Evolutionary conservation across 208 protist genomes (phyloP).

Genomic region (Trypanosoma platydactyli): DNA sequence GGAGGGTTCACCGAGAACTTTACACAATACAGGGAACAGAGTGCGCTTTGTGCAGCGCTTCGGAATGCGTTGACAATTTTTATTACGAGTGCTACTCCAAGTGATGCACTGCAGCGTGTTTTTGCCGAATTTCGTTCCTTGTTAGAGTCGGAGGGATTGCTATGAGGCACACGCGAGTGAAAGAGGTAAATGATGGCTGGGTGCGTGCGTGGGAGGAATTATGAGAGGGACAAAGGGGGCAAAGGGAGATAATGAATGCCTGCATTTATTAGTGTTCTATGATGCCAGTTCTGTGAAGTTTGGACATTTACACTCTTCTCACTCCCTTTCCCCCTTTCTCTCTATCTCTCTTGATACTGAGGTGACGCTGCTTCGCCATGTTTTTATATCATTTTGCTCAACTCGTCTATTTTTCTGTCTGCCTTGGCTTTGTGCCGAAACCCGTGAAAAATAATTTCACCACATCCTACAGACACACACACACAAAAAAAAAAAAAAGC

Average conservation of each 20-base stretch:
- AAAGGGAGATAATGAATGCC: neutral
- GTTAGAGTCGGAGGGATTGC: conserved; percentile 42
- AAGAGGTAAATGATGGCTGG: neutral
- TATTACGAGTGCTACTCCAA: conserved; percentile 53
- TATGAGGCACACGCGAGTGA: conserved; percentile 21
- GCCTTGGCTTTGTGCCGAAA: neutral
- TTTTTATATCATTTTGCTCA: neutral
- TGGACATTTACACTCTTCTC: neutral
- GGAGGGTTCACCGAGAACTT: conserved; percentile 51
- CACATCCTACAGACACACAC: too few species aligned
- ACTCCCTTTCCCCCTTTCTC: neutral
- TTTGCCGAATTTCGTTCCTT: conserved; percentile 49
- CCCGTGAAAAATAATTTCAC: too few species aligned
- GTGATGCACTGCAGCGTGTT: conserved; percentile 51
- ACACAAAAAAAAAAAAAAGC: too few species aligned
- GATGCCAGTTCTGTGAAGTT: neutral
- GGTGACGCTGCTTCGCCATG: neutral
- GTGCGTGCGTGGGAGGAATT: neutral
- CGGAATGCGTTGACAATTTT: conserved; percentile 35
- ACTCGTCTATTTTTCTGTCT: neutral
- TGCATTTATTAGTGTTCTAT: neutral
- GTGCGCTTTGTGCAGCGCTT: conserved; percentile 42
- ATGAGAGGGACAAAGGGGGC: neutral
- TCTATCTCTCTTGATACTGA: neutral
- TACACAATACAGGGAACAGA: conserved; percentile 69